Percentiles rank a stretch among this genome's conserved stretches.
These are phyloP conservation scores for Rubroboletus pulcherrimus DNA, from an alignment of 768 basidiomycete species.

Conservation along the genomic window DNA sequence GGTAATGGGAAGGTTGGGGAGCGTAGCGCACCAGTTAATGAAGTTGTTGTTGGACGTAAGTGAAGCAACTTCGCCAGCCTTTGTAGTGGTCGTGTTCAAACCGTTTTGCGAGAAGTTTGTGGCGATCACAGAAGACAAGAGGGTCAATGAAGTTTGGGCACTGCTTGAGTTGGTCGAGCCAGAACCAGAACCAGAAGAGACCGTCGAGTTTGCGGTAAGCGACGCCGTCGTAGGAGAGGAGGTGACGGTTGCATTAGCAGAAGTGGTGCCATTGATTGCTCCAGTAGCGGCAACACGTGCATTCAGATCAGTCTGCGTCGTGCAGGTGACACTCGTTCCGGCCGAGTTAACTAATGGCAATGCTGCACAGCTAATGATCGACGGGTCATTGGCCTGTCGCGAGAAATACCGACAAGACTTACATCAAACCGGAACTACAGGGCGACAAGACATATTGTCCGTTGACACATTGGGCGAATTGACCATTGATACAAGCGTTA, in stretches of 20 bases:
- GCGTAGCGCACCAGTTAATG: conserved; percentile 60
- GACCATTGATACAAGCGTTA: conserved; percentile 45
- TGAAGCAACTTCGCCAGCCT: conserved; percentile 50
- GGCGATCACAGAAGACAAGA: conserved; percentile 49
- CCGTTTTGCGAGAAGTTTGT: conserved; percentile 55
- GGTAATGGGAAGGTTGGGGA: conserved; percentile 50
- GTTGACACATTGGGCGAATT: conserved; percentile 55
- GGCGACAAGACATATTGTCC: conserved; percentile 35
- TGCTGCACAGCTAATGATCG: conserved; percentile 30
- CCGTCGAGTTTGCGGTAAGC: background rate
- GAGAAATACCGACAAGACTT: background rate
- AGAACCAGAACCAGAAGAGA: conserved; percentile 1
- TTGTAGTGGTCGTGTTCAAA: conserved; percentile 24
- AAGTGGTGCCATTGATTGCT: conserved; percentile 18
- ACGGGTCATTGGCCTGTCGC: background rate
- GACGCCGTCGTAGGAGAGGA: conserved; percentile 11
- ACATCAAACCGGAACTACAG: conserved; percentile 19
- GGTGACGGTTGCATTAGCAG: conserved; percentile 16
- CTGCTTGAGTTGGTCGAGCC: conserved; percentile 17
- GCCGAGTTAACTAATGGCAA: conserved; percentile 47
- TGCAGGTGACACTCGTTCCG: conserved; percentile 52
- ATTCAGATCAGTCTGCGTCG: conserved; percentile 43
- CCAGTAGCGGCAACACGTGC: conserved; percentile 43
- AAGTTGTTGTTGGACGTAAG: conserved; percentile 70
- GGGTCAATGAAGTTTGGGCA: conserved; percentile 32